Conservation (phyloP, 192 early-diverging fungal species). For the Coemansia sp. region DNA sequence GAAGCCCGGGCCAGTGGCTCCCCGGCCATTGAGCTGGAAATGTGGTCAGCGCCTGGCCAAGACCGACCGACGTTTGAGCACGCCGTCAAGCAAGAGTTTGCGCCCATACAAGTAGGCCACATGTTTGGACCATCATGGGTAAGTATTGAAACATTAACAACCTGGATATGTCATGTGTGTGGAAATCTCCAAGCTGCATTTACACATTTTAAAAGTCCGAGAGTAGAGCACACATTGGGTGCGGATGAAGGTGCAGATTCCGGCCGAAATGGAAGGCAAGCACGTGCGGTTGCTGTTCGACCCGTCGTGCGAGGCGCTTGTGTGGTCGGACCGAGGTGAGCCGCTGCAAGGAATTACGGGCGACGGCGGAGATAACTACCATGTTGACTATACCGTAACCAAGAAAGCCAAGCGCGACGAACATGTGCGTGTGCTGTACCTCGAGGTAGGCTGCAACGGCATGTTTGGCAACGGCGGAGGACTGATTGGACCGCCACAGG, state of each 20-base stretch:
- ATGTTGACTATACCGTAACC: constrained; percentile 58
- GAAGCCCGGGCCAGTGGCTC: constrained; percentile 40
- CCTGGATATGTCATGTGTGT: too few species aligned
- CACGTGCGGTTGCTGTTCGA: constrained; percentile 88
- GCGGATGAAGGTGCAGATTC: constrained; percentile 70
- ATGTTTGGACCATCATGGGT: constrained; percentile 83
- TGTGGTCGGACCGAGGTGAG: constrained; percentile 83
- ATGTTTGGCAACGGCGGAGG: constrained; percentile 74
- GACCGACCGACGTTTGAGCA: constrained; percentile 53
- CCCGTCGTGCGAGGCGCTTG: constrained; percentile 80
- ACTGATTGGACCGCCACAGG: constrained; percentile 61
- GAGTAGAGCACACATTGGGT: constrained; percentile 70
- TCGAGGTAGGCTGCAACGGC: constrained; percentile 92
- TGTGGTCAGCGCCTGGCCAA: constrained; percentile 51
- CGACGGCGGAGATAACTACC: constrained; percentile 35
- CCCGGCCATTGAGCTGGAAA: constrained; percentile 57
- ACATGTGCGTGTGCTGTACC: constrained; percentile 66
- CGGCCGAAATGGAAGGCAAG: constrained; percentile 60
- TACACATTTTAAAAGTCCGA: neutral
- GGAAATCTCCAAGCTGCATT: too few species aligned
- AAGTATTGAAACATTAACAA: neutral
- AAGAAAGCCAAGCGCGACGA: constrained; percentile 49
- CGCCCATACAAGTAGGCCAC: constrained; percentile 68
- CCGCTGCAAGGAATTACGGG: constrained; percentile 91
- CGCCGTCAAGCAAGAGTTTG: constrained; percentile 63